A percentile compares a stretch with the other conserved stretches of the same genome.
phyloP scores from a whole-genome alignment of 2,329 filamentous ascomycete genomes.

The Kalaharituber pfeilii region DNA sequence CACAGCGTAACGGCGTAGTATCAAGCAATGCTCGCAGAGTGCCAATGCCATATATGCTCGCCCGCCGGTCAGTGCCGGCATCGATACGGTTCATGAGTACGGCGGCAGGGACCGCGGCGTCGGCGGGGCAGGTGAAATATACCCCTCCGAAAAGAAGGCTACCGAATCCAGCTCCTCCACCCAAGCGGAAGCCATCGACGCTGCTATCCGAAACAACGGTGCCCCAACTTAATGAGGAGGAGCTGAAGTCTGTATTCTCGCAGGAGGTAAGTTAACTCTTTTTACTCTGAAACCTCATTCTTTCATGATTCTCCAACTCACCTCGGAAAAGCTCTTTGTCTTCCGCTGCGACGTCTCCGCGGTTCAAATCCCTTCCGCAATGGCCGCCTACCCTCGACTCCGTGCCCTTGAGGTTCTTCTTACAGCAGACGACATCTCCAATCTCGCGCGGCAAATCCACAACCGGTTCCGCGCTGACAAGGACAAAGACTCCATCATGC shows the following conservation, averaged over 20 bases:
- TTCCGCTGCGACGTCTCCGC: constrained; percentile 22
- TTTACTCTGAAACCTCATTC: too few relatives aligned
- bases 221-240: constrained; percentile 16
- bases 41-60: too few relatives aligned
- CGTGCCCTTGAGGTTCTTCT: constrained; percentile 17
- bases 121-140: not conserved
- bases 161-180: constrained; percentile 1
- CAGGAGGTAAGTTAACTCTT: constrained; percentile 20
- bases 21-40: too few relatives aligned
- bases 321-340: constrained; percentile 19
- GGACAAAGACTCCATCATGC: constrained; percentile 8
- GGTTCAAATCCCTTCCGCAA: constrained; percentile 17
- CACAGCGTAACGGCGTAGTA: too few relatives aligned
- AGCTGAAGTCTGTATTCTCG: constrained; percentile 19
- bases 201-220: constrained; percentile 7
- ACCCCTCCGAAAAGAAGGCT: not conserved
- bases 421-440: constrained; percentile 15
- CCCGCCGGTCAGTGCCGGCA: too few relatives aligned
- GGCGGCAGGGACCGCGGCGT: not conserved
- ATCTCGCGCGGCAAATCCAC: constrained; percentile 25
- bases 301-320: constrained; percentile 1
- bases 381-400: constrained; percentile 18
- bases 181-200: constrained; percentile 3
- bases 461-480: constrained; percentile 22
- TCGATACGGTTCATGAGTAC: too few relatives aligned